A percentile compares a stretch with the other conserved stretches of the same genome.
Conservation (phyloP, 192 early-diverging fungal species). For the Rhizoclosmatium globosum region DNA sequence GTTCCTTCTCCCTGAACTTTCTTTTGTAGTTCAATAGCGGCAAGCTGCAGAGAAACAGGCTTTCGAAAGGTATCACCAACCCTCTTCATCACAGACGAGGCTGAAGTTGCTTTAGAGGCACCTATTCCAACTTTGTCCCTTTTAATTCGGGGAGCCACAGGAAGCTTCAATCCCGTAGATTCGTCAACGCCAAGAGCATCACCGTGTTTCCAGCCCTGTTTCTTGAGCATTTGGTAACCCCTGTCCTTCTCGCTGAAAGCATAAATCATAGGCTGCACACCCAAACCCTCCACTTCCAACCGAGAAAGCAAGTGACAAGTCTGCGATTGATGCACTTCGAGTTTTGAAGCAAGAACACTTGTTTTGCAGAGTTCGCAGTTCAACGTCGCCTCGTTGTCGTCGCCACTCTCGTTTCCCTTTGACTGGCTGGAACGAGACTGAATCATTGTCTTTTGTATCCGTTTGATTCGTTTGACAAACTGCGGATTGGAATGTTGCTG, state of each 20-base stretch:
- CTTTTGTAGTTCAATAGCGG: not conserved
- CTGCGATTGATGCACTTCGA: not conserved
- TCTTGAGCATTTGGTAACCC: conserved; percentile 26
- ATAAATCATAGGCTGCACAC: not conserved
- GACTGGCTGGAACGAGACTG: not conserved
- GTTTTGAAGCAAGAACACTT: not conserved
- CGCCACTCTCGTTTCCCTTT: not conserved
- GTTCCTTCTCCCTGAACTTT: not conserved
- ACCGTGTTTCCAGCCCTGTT: conserved; percentile 24
- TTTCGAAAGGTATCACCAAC: conserved; percentile 20
- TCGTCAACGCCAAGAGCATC: not conserved
- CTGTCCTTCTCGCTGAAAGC: conserved; percentile 16
- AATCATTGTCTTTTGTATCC: not conserved
- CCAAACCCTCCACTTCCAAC: not conserved
- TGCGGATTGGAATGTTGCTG: conserved; percentile 4
- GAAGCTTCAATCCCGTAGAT: not conserved
- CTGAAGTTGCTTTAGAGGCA: not conserved
- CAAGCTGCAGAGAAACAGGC: not conserved
- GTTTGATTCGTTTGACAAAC: conserved; percentile 1
- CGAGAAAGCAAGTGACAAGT: conserved; percentile 10
- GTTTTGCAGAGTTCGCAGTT: conserved; percentile 10
- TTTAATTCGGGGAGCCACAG: conserved; percentile 8
- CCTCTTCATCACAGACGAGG: not conserved
- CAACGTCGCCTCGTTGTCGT: not conserved
- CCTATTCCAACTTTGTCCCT: not conserved